phyloP scores from a whole-genome alignment of 1,139 yeast species.

The Candida tropicalis region DNA sequence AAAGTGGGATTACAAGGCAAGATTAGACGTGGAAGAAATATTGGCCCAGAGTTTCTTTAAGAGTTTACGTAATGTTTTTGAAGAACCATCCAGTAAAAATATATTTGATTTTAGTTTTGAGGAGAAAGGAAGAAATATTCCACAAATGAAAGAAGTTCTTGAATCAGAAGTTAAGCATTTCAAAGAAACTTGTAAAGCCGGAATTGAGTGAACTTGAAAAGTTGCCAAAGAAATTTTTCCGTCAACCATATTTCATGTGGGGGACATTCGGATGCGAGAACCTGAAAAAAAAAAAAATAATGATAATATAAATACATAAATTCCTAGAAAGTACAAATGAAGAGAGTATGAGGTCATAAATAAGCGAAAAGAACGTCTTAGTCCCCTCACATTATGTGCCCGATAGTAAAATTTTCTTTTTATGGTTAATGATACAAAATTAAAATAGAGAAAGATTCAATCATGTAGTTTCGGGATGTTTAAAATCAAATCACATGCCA shows the following conservation, averaged over 20 bases:
- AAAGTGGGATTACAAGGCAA: slow-evolving; percentile 58
- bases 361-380: neutral
- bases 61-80: slow-evolving; percentile 47
- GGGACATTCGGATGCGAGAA: neutral
- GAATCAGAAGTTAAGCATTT: slow-evolving; percentile 47
- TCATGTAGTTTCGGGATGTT: neutral
- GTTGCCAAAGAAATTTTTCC: slow-evolving; percentile 1
- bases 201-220: slow-evolving; percentile 7
- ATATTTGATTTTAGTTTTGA: slow-evolving; percentile 69
- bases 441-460: neutral
- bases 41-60: slow-evolving; percentile 54
- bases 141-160: slow-evolving; percentile 46
- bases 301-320: neutral
- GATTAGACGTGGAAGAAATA: slow-evolving; percentile 53
- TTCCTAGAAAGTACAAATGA: too few relatives aligned
- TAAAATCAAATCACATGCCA: slow-evolving; percentile 2
- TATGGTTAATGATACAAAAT: neutral
- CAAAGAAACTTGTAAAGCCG: slow-evolving; percentile 18
- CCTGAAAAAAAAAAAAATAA: too few relatives aligned
- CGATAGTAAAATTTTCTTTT: too few relatives aligned
- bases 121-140: slow-evolving; percentile 32
- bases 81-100: slow-evolving; percentile 51
- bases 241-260: neutral
- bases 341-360: too few relatives aligned
- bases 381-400: neutral